Base-by-base conservation (phyloP, 202 grass and related monocot genomes). In the Schoenoplectus triqueter region DNA sequence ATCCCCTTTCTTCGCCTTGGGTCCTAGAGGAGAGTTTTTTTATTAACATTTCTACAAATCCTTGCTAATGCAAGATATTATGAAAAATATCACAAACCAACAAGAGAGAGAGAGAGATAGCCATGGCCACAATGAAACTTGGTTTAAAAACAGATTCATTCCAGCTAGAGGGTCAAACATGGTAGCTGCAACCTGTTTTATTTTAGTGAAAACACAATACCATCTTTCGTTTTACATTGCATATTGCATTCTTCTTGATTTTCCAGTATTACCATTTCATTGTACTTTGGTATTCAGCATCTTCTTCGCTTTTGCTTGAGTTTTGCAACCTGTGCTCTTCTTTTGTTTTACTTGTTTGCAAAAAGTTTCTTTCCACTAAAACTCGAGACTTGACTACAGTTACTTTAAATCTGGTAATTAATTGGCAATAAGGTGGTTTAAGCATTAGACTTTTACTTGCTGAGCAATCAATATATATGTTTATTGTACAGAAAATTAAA, bases 91-190 rank as follows among this genome's bases (percentile, higher is more conserved):
- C 52, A 57, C 51, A 78, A 78, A 78, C 13, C 22, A 78, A 60
- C 52, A 45, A 71, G 19, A 45, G 18, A 70, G 21, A 83, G 81
- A 83, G 52, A 83, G 81, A 69, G 10, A 68, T 5, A 66, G 47
- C 81, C 81, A 83, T 83, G 81, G 81, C 81, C 52, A 69, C 81
- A 71, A 55, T 83, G 81, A 83, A 83, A 56, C 81, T 83, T 51
- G 81, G 81, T 69, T 70, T 65, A 17, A 70, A 83, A 56, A 17
- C 66, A 1, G 81, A 83, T 55, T 70, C 64, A 18, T 83, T 83
- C 46, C 65, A 83, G 65, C 81, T 83, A 45, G 21, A 83, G 22
- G 81, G 50, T 55, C 64, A 83, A 71, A 56, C 48, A 70, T 83
- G 81, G 81, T 83, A 83, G 59, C 8, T 67, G 15, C 42, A 82